A percentile compares a stretch with the other conserved stretches of the same genome.
phyloP scores from a whole-genome alignment of 1,284 basidiomycete genomes.

The Peniophora sp. region DNA sequence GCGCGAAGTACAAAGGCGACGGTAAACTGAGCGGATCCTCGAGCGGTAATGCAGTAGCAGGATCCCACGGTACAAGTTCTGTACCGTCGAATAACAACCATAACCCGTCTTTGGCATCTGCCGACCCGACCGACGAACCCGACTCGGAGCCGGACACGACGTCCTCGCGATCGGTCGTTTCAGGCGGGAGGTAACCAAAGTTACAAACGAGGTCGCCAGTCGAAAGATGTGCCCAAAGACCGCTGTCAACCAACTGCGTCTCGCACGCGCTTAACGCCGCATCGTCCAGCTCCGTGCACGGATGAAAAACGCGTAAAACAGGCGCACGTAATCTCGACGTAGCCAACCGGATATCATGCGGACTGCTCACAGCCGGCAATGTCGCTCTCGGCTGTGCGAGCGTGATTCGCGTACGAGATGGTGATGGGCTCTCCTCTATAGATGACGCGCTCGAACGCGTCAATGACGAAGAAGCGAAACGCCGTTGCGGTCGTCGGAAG shows the following conservation, averaged over 20 bases:
- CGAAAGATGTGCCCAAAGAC: slow-evolving; percentile 64
- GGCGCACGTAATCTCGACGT: slow-evolving; percentile 60
- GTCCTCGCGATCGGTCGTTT: slow-evolving; percentile 6
- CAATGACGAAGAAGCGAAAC: slow-evolving; percentile 35
- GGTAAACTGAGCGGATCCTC: slow-evolving; percentile 51
- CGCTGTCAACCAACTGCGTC: slow-evolving; percentile 51
- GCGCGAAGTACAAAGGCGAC: slow-evolving; percentile 64
- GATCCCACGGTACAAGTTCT: slow-evolving; percentile 47
- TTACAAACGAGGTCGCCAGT: slow-evolving; percentile 72
- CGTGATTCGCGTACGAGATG: slow-evolving; percentile 12
- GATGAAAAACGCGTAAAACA: slow-evolving; percentile 65
- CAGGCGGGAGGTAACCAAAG: slow-evolving; percentile 58
- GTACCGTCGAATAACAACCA: slow-evolving; percentile 70
- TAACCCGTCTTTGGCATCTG: slow-evolving; percentile 1
- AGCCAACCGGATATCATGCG: slow-evolving; percentile 56
- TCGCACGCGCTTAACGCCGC: slow-evolving; percentile 49
- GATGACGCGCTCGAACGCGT: slow-evolving; percentile 31
- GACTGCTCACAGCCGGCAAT: slow-evolving; percentile 24
- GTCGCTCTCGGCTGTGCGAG: slow-evolving; percentile 9
- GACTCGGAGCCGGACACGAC: not conserved
- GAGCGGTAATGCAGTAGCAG: slow-evolving; percentile 43
- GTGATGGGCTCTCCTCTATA: slow-evolving; percentile 27
- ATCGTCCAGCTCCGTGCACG: slow-evolving; percentile 48
- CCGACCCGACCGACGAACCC: not conserved
- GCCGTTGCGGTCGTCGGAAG: slow-evolving; percentile 24